Percentiles rank a stretch among this genome's conserved stretches.
These are phyloP conservation scores for Gracilariopsis chorda DNA, from an alignment of 23 red algal species.

Conservation along the genomic window DNA sequence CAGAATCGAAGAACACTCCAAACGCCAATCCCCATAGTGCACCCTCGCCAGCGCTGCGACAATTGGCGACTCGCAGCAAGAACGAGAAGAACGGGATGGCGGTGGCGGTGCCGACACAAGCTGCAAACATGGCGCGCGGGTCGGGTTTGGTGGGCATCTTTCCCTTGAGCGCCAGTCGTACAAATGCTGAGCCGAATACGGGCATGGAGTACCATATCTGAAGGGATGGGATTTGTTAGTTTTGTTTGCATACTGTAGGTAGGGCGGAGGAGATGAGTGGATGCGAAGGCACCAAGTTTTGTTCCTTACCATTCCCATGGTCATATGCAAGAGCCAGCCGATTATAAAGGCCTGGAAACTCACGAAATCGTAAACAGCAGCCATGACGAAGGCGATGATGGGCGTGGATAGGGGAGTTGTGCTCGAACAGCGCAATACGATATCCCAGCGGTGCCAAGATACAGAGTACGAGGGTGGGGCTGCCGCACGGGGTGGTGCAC, in stretches of 20 bases:
- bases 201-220: constrained; percentile 51
- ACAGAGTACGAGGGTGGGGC: too few relatives aligned
- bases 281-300: too few relatives aligned
- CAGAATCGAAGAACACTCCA: constrained; percentile 46
- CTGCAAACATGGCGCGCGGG: constrained; percentile 36
- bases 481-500: too few relatives aligned
- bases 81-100: constrained; percentile 63
- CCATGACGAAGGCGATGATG: too few relatives aligned
- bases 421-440: not conserved
- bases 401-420: too few relatives aligned
- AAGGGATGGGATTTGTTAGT: too few relatives aligned
- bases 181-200: constrained; percentile 42
- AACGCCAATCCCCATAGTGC: constrained; percentile 57
- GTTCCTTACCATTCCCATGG: constrained; percentile 55
- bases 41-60: constrained; percentile 40
- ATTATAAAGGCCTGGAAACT: constrained; percentile 41
- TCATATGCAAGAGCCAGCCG: constrained; percentile 30
- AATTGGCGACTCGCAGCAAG: constrained; percentile 34
- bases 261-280: too few relatives aligned
- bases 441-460: too few relatives aligned
- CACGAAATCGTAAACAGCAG: constrained; percentile 26
- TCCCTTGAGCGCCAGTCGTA: constrained; percentile 43
- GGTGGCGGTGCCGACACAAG: constrained; percentile 10
- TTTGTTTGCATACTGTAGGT: too few relatives aligned
- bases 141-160: constrained; percentile 39